Evolutionary conservation across 768 basidiomycete genomes (phyloP).

Genomic region (Boletus sensibilis): DNA sequence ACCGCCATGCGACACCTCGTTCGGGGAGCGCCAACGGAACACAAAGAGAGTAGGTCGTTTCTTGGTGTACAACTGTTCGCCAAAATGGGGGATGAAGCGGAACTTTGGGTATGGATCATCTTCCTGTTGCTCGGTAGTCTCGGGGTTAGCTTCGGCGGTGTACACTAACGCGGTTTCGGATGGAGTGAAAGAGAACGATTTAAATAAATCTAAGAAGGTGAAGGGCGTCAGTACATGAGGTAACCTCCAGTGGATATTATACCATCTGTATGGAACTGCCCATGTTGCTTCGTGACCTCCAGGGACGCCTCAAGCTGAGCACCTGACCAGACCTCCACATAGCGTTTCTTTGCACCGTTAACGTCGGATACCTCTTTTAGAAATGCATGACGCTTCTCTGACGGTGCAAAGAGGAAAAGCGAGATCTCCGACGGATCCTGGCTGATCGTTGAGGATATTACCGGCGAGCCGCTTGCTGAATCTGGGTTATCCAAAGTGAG

Average conservation of each 20-base stretch:
- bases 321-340: conserved; percentile 59
- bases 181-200: conserved; percentile 52
- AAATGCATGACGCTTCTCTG: conserved; percentile 41
- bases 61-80: conserved; percentile 57
- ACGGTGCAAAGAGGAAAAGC: conserved; percentile 44
- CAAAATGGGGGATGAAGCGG: conserved; percentile 57
- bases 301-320: conserved; percentile 43
- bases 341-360: conserved; percentile 40
- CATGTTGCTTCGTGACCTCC: conserved; percentile 59
- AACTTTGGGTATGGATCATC: conserved; percentile 41
- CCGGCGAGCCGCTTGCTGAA: conserved; percentile 2
- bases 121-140: conserved; percentile 19
- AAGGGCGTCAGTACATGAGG: background rate
- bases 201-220: conserved; percentile 47
- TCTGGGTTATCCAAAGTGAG: conserved; percentile 29
- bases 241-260: background rate
- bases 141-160: conserved; percentile 52
- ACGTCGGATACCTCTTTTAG: conserved; percentile 39
- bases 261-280: conserved; percentile 65
- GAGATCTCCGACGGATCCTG: conserved; percentile 37
- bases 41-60: conserved; percentile 55
- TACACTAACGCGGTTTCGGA: conserved; percentile 56
- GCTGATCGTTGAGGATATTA: conserved; percentile 13
- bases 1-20: background rate
- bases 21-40: conserved; percentile 42